Evolutionary conservation across 305 asterid genomes (phyloP), one percentile per base, ranked within the genome.

Genomic region (Fraxinus paxiana): DNA sequence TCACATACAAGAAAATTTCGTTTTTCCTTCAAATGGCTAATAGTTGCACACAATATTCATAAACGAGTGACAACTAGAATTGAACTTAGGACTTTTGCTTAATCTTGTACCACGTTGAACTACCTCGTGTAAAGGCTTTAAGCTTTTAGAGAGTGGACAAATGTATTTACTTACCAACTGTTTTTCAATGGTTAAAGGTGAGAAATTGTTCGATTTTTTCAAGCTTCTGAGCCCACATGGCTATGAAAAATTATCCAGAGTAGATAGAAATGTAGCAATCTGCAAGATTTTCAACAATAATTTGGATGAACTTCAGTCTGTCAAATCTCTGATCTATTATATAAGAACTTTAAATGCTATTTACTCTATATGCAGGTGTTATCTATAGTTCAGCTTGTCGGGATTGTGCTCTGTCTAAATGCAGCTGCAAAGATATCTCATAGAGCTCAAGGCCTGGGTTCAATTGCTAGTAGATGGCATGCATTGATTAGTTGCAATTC

Each of bases 381-480:
- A 41, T 89, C 95, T 2, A 84, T 90, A 76, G 93, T 87, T 83
- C 90, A 89, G 80, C 83, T 93, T 82, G 97, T 89, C 3, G 97
- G 97, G 73, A 87, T 93, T 24, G 86, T 90, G 83, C 88, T 93
- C 46, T 93, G 97, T 83, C 89, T 93, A 28, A 85, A 54, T 54
- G 92, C 93, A 48, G 97, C 97, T 4, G 88, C 95, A 67, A 93
- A 90, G 88, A 88, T 93, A 83, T 93, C 97, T 17, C 97, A 93
- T 51, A 89, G 97, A 87, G 97, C 97, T 77, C 95, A 88, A 78
- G 87, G 92, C 83, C 88, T 93, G 77, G 94, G 92, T 79, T 86
- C 97, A 37, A 77, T 90, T 76, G 95, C 97, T 80, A 90, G 97
- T 85, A 88, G 92, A 82, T 93, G 97, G 97, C 97, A 93, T 83